These are phyloP conservation scores for Ceratocystis colombiana DNA, from an alignment of 2,329 filamentous ascomycete species.

Conservation along the genomic window DNA sequence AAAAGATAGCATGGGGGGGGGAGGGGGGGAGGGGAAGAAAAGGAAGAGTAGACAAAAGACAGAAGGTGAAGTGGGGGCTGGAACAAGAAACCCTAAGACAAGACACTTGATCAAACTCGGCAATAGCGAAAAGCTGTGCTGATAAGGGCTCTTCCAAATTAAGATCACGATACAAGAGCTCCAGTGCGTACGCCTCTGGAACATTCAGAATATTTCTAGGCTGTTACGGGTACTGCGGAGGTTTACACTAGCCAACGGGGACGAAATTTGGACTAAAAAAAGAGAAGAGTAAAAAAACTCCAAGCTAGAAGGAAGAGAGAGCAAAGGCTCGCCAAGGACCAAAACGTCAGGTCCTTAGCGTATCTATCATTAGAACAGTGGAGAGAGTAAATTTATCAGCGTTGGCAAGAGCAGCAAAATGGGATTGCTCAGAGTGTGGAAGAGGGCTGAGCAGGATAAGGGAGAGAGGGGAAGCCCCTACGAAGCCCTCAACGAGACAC, in stretches of 20 bases:
- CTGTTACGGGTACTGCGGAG: background rate
- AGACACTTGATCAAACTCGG: background rate
- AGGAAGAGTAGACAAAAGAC: background rate
- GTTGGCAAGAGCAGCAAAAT: no score
- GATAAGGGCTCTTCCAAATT: background rate
- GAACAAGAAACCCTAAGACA: background rate
- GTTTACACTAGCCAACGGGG: background rate
- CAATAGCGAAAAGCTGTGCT: background rate
- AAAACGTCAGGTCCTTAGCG: constrained; percentile 10
- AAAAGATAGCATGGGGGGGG: background rate
- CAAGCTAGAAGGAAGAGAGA: background rate
- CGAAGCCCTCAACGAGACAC: no score
- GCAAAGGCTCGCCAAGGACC: constrained; percentile 5
- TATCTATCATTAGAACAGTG: constrained; percentile 12
- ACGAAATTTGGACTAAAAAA: background rate
- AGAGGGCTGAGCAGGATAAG: no score
- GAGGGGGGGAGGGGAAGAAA: background rate
- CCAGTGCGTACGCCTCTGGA: background rate
- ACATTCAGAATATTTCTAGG: background rate
- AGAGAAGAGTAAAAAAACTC: background rate
- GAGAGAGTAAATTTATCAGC: background rate
- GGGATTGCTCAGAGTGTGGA: no score
- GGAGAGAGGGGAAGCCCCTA: no score
- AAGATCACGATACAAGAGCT: background rate
- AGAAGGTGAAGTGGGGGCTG: background rate